phyloP scores from a whole-genome alignment of 2,329 filamentous ascomycete species.

The Ilyonectria mors-panacis region DNA sequence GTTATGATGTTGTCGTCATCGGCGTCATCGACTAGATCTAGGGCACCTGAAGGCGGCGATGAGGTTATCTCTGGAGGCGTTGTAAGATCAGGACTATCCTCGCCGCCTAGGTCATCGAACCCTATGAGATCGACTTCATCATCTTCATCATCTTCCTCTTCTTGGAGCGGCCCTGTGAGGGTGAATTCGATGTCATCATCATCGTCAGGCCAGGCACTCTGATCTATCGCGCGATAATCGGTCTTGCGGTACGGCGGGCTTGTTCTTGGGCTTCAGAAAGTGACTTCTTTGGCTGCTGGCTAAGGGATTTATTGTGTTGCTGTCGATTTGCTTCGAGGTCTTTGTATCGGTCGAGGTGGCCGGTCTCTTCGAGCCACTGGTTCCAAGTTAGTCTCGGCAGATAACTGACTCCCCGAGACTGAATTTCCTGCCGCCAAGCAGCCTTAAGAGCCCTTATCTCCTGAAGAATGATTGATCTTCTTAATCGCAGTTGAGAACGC shows the following conservation, averaged over 20 bases:
- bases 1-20: too few species aligned
- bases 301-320: background rate
- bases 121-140: too few species aligned
- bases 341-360: background rate
- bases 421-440: background rate
- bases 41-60: too few species aligned
- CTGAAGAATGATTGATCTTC: background rate
- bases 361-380: slow-evolving; percentile 5
- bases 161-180: background rate
- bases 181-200: background rate
- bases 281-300: background rate
- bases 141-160: slow-evolving; percentile 2
- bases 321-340: slow-evolving; percentile 9
- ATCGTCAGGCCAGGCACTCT: background rate
- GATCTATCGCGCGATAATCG: slow-evolving; percentile 10
- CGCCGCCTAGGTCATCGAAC: too few species aligned
- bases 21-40: too few species aligned
- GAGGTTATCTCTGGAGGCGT: too few species aligned
- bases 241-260: background rate
- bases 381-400: slow-evolving; percentile 10
- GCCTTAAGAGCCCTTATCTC: background rate
- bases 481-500: background rate
- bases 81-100: too few species aligned
- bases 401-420: background rate
- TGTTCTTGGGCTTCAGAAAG: background rate